Percentiles rank a stretch among this genome's conserved stretches.
Evolutionary conservation across 1,284 basidiomycete species (phyloP).

Genomic region (Nidula niveotomentosa): DNA sequence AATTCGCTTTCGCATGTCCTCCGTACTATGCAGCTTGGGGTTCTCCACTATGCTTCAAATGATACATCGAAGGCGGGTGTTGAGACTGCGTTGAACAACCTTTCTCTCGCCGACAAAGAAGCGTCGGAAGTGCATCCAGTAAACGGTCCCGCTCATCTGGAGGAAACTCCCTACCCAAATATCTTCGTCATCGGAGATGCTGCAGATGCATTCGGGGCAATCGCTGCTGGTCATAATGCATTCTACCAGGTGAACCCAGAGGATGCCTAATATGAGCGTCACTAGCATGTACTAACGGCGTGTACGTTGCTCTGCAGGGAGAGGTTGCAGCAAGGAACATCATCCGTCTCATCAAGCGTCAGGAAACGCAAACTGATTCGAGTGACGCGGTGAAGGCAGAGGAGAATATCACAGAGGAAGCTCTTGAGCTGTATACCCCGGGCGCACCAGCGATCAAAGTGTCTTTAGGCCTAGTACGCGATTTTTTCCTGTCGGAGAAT

Average conservation of each 20-base stretch:
- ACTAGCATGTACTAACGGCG: background rate
- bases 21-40: slow-evolving; percentile 58
- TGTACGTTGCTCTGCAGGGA: slow-evolving; percentile 22
- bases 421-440: slow-evolving; percentile 56
- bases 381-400: slow-evolving; percentile 5
- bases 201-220: slow-evolving; percentile 68
- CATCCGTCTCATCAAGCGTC: slow-evolving; percentile 37
- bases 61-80: slow-evolving; percentile 11
- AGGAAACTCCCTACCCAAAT: slow-evolving; percentile 43
- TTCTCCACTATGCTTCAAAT: slow-evolving; percentile 8
- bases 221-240: slow-evolving; percentile 72
- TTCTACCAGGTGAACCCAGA: slow-evolving; percentile 47
- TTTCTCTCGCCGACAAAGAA: slow-evolving; percentile 31
- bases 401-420: slow-evolving; percentile 15
- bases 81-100: slow-evolving; percentile 19
- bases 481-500: background rate
- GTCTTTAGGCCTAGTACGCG: slow-evolving; percentile 58
- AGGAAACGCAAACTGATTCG: slow-evolving; percentile 2
- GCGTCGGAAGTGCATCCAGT: slow-evolving; percentile 1
- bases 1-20: slow-evolving; percentile 53
- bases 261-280: background rate
- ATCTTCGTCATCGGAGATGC: slow-evolving; percentile 72
- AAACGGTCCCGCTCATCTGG: background rate
- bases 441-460: slow-evolving; percentile 71
- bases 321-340: slow-evolving; percentile 57